Conservation (phyloP, 106 monocot genomes). For the Agapanthus africanus region DNA sequence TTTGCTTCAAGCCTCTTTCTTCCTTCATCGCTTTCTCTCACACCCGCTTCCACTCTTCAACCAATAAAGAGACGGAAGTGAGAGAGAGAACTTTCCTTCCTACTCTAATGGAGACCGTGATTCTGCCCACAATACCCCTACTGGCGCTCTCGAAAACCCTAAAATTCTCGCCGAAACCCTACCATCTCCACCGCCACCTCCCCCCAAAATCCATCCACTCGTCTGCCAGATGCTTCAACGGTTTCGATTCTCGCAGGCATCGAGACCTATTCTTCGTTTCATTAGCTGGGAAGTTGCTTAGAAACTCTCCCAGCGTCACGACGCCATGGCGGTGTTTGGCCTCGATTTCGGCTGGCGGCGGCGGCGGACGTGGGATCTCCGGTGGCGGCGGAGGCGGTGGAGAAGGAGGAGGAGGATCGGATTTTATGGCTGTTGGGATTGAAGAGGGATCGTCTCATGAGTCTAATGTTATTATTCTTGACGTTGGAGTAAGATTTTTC, state of each 20-base stretch:
- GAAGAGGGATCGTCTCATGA: slow-evolving; percentile 32
- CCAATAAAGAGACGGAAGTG: too few relatives aligned
- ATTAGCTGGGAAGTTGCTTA: slow-evolving; percentile 28
- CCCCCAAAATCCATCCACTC: not conserved
- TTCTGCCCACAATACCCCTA: slow-evolving; percentile 41
- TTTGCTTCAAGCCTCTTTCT: too few relatives aligned
- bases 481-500: slow-evolving; percentile 70
- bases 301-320: not conserved
- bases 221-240: slow-evolving; percentile 8
- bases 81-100: too few relatives aligned
- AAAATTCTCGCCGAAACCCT: slow-evolving; percentile 19
- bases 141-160: slow-evolving; percentile 57
- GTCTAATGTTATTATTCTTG: slow-evolving; percentile 76
- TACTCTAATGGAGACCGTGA: too few relatives aligned
- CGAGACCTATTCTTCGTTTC: slow-evolving; percentile 32
- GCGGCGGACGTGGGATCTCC: slow-evolving; percentile 16
- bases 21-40: too few relatives aligned
- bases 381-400: slow-evolving; percentile 32
- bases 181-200: slow-evolving; percentile 13
- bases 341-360: slow-evolving; percentile 35
- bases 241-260: slow-evolving; percentile 6
- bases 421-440: slow-evolving; percentile 17
- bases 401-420: slow-evolving; percentile 22
- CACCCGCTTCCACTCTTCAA: too few relatives aligned
- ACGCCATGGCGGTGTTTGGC: slow-evolving; percentile 18